phyloP scores from a whole-genome alignment of 2,329 filamentous ascomycete genomes.

The Botrytis sinoallii region DNA sequence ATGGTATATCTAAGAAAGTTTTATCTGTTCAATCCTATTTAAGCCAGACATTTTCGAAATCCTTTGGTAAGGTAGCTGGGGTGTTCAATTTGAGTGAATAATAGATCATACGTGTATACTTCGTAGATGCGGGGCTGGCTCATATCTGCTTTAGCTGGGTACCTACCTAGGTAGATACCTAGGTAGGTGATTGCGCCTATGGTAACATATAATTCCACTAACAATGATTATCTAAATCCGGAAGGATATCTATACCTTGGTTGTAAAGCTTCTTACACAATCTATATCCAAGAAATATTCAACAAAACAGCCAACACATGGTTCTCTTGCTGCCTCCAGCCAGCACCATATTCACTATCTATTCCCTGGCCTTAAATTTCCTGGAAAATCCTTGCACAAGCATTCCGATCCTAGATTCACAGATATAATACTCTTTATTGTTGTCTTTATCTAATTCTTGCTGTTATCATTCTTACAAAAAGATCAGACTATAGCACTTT shows the following conservation, averaged over 20 bases:
- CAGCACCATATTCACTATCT: too few relatives aligned
- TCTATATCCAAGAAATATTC: not conserved
- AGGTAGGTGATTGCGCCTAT: not conserved
- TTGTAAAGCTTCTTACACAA: not conserved
- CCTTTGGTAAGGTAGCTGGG: not conserved
- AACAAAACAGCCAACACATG: too few relatives aligned
- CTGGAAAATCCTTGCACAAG: too few relatives aligned
- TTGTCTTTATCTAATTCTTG: not conserved
- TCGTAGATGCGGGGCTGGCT: not conserved
- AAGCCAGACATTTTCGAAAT: not conserved
- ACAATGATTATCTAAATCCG: too few relatives aligned
- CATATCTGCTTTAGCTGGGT: not conserved
- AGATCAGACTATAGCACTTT: not conserved
- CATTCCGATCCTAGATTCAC: too few relatives aligned
- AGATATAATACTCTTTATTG: not conserved
- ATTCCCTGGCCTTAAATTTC: fast-evolving
- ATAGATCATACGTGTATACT: not conserved
- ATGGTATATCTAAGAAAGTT: not conserved
- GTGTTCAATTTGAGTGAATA: not conserved
- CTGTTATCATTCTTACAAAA: fast-evolving
- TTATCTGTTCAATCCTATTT: not conserved
- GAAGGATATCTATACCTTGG: not conserved
- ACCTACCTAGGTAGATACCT: not conserved
- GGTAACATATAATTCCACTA: not conserved
- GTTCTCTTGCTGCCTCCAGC: not conserved